Conservation (phyloP, 2,329 filamentous ascomycete species). For the Aspergillus tubingensis region DNA sequence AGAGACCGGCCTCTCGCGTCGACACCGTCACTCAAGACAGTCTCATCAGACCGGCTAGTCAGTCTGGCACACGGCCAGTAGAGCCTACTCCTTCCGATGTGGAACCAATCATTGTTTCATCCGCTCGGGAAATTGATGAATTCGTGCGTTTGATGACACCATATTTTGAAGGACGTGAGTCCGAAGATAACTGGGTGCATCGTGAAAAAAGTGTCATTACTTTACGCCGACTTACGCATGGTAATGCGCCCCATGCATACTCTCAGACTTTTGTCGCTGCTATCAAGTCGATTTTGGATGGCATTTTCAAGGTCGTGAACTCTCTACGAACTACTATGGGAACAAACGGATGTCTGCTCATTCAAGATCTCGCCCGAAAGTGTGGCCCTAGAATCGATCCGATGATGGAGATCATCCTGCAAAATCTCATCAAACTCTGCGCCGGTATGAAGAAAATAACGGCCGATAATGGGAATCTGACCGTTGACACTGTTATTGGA, state of each 20-base stretch:
- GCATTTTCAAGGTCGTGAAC: conserved; percentile 80
- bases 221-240: conserved; percentile 74
- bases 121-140: conserved; percentile 83
- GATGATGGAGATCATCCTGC: conserved; percentile 87
- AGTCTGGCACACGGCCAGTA: neutral
- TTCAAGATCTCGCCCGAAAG: conserved; percentile 79
- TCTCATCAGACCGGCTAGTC: too few relatives aligned
- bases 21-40: too few relatives aligned
- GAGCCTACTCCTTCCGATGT: conserved; percentile 45
- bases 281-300: conserved; percentile 76
- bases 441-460: conserved; percentile 90
- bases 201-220: conserved; percentile 79
- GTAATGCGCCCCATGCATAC: conserved; percentile 80
- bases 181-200: conserved; percentile 86
- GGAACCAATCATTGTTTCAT: conserved; percentile 81
- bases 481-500: conserved; percentile 77
- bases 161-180: conserved; percentile 83
- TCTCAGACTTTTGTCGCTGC: conserved; percentile 68
- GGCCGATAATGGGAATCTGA: conserved; percentile 77
- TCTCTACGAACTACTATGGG: conserved; percentile 88
- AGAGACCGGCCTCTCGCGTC: too few relatives aligned
- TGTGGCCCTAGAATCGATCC: conserved; percentile 79
- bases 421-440: conserved; percentile 85
- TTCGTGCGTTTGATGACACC: conserved; percentile 77
- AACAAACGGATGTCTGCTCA: conserved; percentile 77